Conservation (phyloP, 208 protist species). For the Trypanosoma mega region DNA sequence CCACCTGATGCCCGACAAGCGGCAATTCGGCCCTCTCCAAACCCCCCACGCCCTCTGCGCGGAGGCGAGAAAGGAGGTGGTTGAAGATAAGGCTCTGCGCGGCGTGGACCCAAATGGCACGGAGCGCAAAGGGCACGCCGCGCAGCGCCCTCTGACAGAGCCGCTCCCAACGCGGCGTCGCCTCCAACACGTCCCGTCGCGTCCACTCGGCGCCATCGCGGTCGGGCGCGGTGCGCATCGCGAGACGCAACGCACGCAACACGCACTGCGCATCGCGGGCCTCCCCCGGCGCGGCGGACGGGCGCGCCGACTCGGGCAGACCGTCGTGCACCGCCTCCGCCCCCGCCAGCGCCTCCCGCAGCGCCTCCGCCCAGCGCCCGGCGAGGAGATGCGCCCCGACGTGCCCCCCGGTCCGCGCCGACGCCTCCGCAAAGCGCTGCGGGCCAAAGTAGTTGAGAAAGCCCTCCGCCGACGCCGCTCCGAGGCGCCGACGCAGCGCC, state of each 20-base stretch:
- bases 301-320: slow-evolving; percentile 67
- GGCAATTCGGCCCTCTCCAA: slow-evolving; percentile 3
- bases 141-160: slow-evolving; percentile 71
- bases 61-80: slow-evolving; percentile 40
- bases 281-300: slow-evolving; percentile 43
- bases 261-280: slow-evolving; percentile 62
- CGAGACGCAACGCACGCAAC: too few relatives aligned
- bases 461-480: slow-evolving; percentile 36
- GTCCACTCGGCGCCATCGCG: slow-evolving; percentile 33
- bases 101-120: slow-evolving; percentile 74
- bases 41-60: background rate
- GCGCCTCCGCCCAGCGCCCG: slow-evolving; percentile 49
- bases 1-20: slow-evolving; percentile 14
- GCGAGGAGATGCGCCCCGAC: slow-evolving; percentile 73
- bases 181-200: slow-evolving; percentile 33
- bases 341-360: slow-evolving; percentile 25
- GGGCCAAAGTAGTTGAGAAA: slow-evolving; percentile 96
- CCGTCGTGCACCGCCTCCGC: slow-evolving; percentile 41
- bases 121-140: slow-evolving; percentile 50
- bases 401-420: slow-evolving; percentile 45
- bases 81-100: slow-evolving; percentile 86
- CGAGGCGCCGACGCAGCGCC: slow-evolving; percentile 36
- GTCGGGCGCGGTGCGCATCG: background rate
- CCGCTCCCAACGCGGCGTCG: slow-evolving; percentile 44
- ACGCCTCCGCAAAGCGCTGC: slow-evolving; percentile 90